Evolutionary conservation across 2,329 filamentous ascomycete species (phyloP).

Genomic region (Colletotrichum neosansevieriae): DNA sequence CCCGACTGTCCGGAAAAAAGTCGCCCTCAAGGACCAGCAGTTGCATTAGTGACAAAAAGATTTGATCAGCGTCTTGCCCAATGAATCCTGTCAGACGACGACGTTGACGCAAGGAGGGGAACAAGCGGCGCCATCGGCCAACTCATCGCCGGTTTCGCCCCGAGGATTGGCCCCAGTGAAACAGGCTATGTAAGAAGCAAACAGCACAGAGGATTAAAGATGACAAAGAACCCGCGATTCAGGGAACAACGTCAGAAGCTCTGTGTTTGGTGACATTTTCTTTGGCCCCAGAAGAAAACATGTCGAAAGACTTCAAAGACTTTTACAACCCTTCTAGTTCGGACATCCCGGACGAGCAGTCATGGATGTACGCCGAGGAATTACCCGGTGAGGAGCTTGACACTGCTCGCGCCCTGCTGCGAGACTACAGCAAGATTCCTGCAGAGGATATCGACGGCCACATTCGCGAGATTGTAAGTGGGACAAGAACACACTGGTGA

Average conservation of each 20-base stretch:
- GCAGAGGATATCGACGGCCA: constrained; percentile 51
- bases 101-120: not conserved
- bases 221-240: not conserved
- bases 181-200: constrained; percentile 1
- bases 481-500: constrained; percentile 7
- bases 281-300: not conserved
- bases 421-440: constrained; percentile 54
- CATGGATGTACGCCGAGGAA: constrained; percentile 40
- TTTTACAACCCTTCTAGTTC: not conserved
- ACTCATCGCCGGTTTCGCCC: constrained; percentile 20
- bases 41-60: not conserved
- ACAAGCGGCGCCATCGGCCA: constrained; percentile 12
- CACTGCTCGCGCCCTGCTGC: constrained; percentile 52
- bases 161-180: constrained; percentile 3
- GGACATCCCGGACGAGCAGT: constrained; percentile 8
- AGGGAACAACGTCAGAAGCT: too few relatives aligned
- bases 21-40: too few relatives aligned
- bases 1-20: too few relatives aligned
- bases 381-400: constrained; percentile 52
- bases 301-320: not conserved
- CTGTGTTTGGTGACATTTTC: not conserved
- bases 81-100: not conserved
- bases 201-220: constrained; percentile 7
- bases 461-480: constrained; percentile 52
- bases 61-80: not conserved